A percentile compares a stretch with the other conserved stretches of the same genome.
Evolutionary conservation across 306 rosid genomes (phyloP).

Genomic region (Gastrolobium bilobum): DNA sequence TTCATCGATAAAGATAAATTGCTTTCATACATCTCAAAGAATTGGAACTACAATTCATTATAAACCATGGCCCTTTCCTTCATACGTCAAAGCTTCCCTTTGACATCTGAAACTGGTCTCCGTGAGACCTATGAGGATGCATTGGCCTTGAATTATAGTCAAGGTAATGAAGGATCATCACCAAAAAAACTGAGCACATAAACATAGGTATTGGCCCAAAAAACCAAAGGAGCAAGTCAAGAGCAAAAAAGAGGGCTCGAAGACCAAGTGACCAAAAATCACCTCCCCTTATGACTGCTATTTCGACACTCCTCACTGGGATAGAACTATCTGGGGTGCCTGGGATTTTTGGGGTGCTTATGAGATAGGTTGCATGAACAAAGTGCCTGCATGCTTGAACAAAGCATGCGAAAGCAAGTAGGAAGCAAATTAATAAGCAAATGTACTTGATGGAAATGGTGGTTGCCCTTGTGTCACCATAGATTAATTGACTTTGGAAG

Average conservation of each 20-base stretch:
- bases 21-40: slow-evolving; percentile 6
- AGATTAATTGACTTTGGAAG: slow-evolving; percentile 61
- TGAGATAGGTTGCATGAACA: slow-evolving; percentile 81
- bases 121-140: slow-evolving; percentile 45
- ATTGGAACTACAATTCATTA: neutral
- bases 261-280: slow-evolving; percentile 87
- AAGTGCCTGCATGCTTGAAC: slow-evolving; percentile 80
- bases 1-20: slow-evolving; percentile 2
- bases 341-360: slow-evolving; percentile 59
- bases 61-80: slow-evolving; percentile 9
- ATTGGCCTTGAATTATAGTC: slow-evolving; percentile 72
- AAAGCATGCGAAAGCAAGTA: slow-evolving; percentile 75
- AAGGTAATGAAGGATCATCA: slow-evolving; percentile 56
- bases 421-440: slow-evolving; percentile 70
- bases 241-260: slow-evolving; percentile 79
- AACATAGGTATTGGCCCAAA: slow-evolving; percentile 93
- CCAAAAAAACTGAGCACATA: slow-evolving; percentile 64
- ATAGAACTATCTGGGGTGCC: slow-evolving; percentile 63
- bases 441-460: slow-evolving; percentile 71
- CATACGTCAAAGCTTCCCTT: slow-evolving; percentile 34
- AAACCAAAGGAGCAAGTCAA: slow-evolving; percentile 77
- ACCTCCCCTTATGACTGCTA: slow-evolving; percentile 77
- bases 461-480: slow-evolving; percentile 65
- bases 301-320: slow-evolving; percentile 63
- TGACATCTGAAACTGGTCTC: slow-evolving; percentile 13